These are phyloP conservation scores for Mayamaea pseudoterrestris DNA, from an alignment of 108 stramenopile species.

Conservation along the genomic window DNA sequence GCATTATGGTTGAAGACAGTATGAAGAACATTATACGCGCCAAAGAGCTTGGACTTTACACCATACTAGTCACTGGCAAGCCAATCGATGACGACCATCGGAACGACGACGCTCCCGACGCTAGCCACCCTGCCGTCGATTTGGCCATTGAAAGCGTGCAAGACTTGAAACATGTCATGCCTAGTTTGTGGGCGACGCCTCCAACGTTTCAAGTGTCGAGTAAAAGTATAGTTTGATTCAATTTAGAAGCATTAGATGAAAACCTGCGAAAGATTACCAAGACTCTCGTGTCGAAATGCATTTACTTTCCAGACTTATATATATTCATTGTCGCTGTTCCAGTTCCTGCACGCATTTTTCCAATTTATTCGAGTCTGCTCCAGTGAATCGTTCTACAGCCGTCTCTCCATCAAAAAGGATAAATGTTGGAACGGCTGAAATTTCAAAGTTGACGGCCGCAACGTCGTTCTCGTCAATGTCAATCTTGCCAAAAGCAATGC, in stretches of 20 bases:
- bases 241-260: no score
- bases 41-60: constrained; percentile 63
- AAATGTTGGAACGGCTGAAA: constrained; percentile 26
- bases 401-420: constrained; percentile 36
- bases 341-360: no score
- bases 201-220: no score
- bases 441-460: constrained; percentile 51
- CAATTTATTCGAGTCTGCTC: no score
- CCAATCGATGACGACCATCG: constrained; percentile 35
- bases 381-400: no score
- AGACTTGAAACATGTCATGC: constrained; percentile 30
- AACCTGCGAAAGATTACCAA: no score
- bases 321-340: no score
- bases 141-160: constrained; percentile 38
- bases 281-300: no score
- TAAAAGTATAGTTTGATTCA: no score
- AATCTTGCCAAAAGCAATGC: constrained; percentile 65
- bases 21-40: constrained; percentile 79
- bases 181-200: constrained; percentile 31
- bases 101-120: constrained; percentile 36
- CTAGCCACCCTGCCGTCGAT: constrained; percentile 68
- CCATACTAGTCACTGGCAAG: constrained; percentile 46
- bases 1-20: constrained; percentile 76
- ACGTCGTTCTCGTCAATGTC: constrained; percentile 69
- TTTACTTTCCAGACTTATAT: no score